Conservation (phyloP, 2,329 filamentous ascomycete species). For the Sclerotinia minor region DNA sequence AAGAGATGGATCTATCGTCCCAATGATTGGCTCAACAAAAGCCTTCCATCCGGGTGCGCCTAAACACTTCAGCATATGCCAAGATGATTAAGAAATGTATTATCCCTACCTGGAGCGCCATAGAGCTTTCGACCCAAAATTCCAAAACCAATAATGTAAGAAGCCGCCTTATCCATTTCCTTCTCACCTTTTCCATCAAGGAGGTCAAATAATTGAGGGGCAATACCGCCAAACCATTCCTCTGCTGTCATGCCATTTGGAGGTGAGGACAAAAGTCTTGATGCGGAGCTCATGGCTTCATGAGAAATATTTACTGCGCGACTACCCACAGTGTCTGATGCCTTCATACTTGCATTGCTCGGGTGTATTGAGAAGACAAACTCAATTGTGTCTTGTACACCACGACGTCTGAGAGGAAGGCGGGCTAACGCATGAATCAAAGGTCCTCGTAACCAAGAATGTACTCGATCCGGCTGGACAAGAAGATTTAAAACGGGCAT, state of each 20-base stretch:
- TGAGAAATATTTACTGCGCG: conserved; percentile 65
- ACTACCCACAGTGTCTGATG: conserved; percentile 37
- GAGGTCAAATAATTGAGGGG: conserved; percentile 60
- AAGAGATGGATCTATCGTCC: conserved; percentile 49
- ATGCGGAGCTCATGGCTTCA: conserved; percentile 65
- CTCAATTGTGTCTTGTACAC: conserved; percentile 67
- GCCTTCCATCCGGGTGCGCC: conserved; percentile 61
- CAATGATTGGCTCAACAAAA: conserved; percentile 60
- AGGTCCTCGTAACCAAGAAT: conserved; percentile 59
- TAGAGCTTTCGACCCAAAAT: conserved; percentile 63
- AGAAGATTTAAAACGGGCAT: conserved; percentile 63
- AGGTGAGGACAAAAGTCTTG: conserved; percentile 60
- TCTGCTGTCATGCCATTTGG: conserved; percentile 55
- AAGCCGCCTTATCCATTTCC: conserved; percentile 59
- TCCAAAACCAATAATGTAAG: conserved; percentile 65
- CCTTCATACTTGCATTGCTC: conserved; percentile 33
- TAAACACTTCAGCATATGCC: conserved; percentile 36
- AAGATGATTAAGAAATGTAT: conserved; percentile 32
- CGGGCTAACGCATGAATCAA: conserved; percentile 59
- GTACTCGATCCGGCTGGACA: conserved; percentile 60
- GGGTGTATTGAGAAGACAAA: conserved; percentile 71
- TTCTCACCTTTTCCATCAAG: conserved; percentile 60
- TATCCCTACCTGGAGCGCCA: conserved; percentile 59
- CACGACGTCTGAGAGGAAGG: conserved; percentile 61
- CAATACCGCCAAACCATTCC: conserved; percentile 60